Evolutionary conservation across 768 basidiomycete species (phyloP).

Genomic region (Austroboletus eburneus): DNA sequence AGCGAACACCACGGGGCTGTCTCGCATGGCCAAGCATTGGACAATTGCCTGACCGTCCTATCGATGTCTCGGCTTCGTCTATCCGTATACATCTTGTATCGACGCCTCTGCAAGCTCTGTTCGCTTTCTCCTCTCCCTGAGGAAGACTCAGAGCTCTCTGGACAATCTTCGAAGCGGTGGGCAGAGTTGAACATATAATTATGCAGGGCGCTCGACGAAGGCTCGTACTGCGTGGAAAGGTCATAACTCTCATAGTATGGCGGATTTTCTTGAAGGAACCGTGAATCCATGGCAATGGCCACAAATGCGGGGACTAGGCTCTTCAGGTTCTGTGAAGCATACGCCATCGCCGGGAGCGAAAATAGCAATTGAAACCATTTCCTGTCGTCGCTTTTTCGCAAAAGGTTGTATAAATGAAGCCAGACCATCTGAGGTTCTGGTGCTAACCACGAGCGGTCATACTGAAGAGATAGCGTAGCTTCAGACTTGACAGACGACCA

Average conservation of each 20-base stretch:
- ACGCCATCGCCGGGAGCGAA: constrained; percentile 28
- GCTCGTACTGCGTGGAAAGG: constrained; percentile 8
- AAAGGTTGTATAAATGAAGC: constrained; percentile 25
- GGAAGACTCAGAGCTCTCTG: constrained; percentile 1
- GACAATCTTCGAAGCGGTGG: constrained; percentile 3
- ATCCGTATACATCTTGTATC: not conserved
- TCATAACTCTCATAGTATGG: constrained; percentile 11
- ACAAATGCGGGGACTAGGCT: constrained; percentile 26
- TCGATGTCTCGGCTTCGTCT: not conserved
- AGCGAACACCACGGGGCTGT: constrained; percentile 6
- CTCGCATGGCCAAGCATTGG: constrained; percentile 16
- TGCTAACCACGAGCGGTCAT: constrained; percentile 23
- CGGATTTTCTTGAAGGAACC: constrained; percentile 8
- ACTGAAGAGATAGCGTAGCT: constrained; percentile 10
- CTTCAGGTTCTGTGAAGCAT: constrained; percentile 11
- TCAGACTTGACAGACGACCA: not conserved
- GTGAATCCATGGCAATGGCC: constrained; percentile 24
- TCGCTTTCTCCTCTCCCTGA: not conserved
- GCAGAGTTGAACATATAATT: not conserved
- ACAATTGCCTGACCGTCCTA: constrained; percentile 1
- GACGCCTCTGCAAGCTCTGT: not conserved
- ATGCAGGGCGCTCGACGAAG: not conserved
- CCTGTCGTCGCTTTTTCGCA: constrained; percentile 7
- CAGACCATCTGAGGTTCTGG: constrained; percentile 17
- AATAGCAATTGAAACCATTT: constrained; percentile 24